phyloP scores from a whole-genome alignment of 306 rosid genomes.

The Castanea crenata region DNA sequence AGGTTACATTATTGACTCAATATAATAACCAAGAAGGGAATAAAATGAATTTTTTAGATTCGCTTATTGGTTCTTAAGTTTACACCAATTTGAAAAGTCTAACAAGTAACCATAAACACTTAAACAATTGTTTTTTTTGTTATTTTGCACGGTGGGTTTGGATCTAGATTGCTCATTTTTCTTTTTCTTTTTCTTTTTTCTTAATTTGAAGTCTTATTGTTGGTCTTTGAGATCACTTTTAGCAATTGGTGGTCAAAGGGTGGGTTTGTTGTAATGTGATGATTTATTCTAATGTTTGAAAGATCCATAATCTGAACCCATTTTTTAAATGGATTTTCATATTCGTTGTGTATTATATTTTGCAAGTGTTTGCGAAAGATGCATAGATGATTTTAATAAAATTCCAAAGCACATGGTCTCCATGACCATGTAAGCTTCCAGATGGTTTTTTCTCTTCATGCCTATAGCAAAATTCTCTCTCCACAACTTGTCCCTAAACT shows the following conservation, averaged over 20 bases:
- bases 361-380: constrained; percentile 20
- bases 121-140: too few relatives aligned
- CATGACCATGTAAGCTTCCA: constrained; percentile 5
- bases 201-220: neutral
- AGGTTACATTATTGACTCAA: too few relatives aligned
- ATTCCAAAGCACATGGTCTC: constrained; percentile 32
- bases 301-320: neutral
- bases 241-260: constrained; percentile 17
- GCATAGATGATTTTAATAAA: constrained; percentile 13
- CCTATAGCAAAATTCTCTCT: constrained; percentile 3
- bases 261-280: constrained; percentile 2
- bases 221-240: neutral
- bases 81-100: too few relatives aligned
- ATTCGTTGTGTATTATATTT: neutral
- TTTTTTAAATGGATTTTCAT: neutral
- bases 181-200: too few relatives aligned
- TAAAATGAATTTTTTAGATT: too few relatives aligned
- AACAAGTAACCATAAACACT: too few relatives aligned
- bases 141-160: neutral
- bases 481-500: neutral
- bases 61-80: too few relatives aligned
- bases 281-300: neutral
- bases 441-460: constrained; percentile 3
- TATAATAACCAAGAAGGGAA: too few relatives aligned
- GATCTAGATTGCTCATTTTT: neutral